Base-by-base conservation (phyloP, 768 basidiomycete genomes). In the Amanita pallidorosea region DNA sequence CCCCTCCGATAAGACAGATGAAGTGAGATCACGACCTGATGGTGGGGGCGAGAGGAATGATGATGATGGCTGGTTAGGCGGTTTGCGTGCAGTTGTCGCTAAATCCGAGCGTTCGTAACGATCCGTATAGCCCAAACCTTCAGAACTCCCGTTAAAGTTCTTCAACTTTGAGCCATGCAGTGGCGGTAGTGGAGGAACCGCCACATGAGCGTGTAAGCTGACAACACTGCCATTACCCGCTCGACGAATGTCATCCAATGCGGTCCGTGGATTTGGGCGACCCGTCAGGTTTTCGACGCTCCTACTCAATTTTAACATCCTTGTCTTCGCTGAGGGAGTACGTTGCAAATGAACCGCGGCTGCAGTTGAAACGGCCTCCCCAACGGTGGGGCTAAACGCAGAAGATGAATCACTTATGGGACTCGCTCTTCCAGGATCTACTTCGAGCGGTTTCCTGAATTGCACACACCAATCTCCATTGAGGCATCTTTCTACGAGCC, bases 401-500 rank as follows among this genome's bases (percentile, higher is more conserved):
- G 72, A 68, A 40, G 61, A 57, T 25, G 50, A 47, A 35, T 48
- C 56, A 55, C 41, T 54, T 29, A 27, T 47, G n/a, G 52, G 45
- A 31, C 52, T 53, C 18, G 31, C 18, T 18, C 52, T 38, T 13
- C 45, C 43, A 2, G 36, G 27, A 36, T 46, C 45, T 7, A 15
- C 40, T 42, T 60, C 59, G 5, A 57, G 51, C 55, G 56, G 46
- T 55, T 72, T 81, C 53, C 73, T 75, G 35, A 85, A 67, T 27
- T 85, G 77, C 12, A 84, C 77, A 70, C 87, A 88, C 93, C 93
- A 96, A 7, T 86, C 83, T 2, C 86, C 92, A 12, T 72, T 70
- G 17, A 98, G 76, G 64, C 94, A 97, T 36, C 96, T 79, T 53
- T 93, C 88, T 15, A 97, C 96, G 7, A 99, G 77, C 7, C 96